A percentile compares a stretch with the other conserved stretches of the same genome.
Evolutionary conservation across 257 asterid genomes (phyloP).

Genomic region (Ocimum tenuiflorum): DNA sequence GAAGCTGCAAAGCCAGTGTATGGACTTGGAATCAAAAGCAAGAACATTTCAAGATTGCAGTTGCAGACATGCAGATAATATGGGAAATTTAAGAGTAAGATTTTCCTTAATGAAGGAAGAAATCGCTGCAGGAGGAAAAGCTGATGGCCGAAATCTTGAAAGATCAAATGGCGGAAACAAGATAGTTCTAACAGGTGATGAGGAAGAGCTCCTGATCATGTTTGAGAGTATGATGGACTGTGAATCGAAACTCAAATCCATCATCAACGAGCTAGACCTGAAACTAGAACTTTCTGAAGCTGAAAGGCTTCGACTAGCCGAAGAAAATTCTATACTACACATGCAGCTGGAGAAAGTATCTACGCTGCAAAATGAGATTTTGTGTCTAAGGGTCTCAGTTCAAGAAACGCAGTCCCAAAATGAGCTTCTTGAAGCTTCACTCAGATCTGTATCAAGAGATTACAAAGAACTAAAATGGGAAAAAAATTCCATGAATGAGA

Average conservation of each 20-base stretch:
- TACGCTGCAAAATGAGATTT: slow-evolving; percentile 31
- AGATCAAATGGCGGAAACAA: slow-evolving; percentile 8
- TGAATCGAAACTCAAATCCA: slow-evolving; percentile 24
- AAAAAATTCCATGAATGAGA: slow-evolving; percentile 16
- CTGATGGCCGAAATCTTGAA: neutral
- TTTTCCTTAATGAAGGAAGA: slow-evolving; percentile 18
- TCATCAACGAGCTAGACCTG: slow-evolving; percentile 27
- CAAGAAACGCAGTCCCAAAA: slow-evolving; percentile 20
- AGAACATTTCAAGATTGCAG: slow-evolving; percentile 21
- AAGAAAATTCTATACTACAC: slow-evolving; percentile 23
- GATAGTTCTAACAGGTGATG: neutral
- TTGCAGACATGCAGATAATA: slow-evolving; percentile 17
- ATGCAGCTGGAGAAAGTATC: slow-evolving; percentile 21
- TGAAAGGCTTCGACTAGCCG: slow-evolving; percentile 32
- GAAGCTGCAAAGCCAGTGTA: slow-evolving; percentile 22
- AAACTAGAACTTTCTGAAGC: slow-evolving; percentile 21
- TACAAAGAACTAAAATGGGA: slow-evolving; percentile 28
- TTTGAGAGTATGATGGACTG: slow-evolving; percentile 12
- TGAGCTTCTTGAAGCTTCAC: slow-evolving; percentile 30
- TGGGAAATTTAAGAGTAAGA: slow-evolving; percentile 12
- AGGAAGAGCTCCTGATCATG: slow-evolving; percentile 16
- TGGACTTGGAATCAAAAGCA: slow-evolving; percentile 31
- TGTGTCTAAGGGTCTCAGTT: slow-evolving; percentile 24
- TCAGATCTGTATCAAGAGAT: slow-evolving; percentile 26
- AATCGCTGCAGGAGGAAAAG: slow-evolving; percentile 15